Conservation (phyloP, 2,329 filamentous ascomycete genomes). For the Trichothecium roseum region DNA sequence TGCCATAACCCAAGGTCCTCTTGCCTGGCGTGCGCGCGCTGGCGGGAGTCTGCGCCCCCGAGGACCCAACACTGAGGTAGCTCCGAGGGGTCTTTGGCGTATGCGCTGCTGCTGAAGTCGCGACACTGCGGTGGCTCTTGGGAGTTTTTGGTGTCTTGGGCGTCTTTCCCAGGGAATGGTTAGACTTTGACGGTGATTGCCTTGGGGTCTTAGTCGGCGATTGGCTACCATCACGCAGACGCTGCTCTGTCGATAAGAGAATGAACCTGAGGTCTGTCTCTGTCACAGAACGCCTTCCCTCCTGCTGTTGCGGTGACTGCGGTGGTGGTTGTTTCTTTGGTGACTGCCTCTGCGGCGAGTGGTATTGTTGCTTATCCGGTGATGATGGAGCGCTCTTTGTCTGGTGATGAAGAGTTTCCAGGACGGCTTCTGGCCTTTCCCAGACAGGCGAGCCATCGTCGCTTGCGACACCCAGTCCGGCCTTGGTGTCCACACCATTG, state of each 20-base stretch:
- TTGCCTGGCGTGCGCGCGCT: slow-evolving; percentile 3
- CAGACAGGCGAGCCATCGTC: no score
- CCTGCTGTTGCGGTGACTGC: slow-evolving; percentile 4
- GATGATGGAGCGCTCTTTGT: not conserved
- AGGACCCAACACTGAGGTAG: slow-evolving; percentile 16
- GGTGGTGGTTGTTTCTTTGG: slow-evolving; percentile 7
- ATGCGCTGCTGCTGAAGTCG: not conserved
- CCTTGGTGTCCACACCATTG: not conserved
- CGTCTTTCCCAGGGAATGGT: slow-evolving; percentile 3
- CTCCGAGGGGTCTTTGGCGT: slow-evolving; percentile 12
- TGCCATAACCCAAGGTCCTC: not conserved
- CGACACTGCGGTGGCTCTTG: slow-evolving; percentile 11
- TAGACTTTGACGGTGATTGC: not conserved
- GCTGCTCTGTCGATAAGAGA: slow-evolving; percentile 40
- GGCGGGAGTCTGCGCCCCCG: slow-evolving; percentile 2
- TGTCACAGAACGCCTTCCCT: slow-evolving; percentile 11
- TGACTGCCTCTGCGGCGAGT: not conserved
- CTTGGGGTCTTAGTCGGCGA: slow-evolving; percentile 20
- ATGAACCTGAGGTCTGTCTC: slow-evolving; percentile 42
- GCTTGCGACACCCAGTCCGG: no score
- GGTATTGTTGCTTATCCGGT: slow-evolving; percentile 2
- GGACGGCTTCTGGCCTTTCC: not conserved
- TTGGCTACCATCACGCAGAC: slow-evolving; percentile 29
- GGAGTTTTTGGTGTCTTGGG: slow-evolving; percentile 17
- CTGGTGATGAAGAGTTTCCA: no score